Base-by-base conservation (phyloP, 2,329 filamentous ascomycete genomes). In the Exophiala xenobiotica region DNA sequence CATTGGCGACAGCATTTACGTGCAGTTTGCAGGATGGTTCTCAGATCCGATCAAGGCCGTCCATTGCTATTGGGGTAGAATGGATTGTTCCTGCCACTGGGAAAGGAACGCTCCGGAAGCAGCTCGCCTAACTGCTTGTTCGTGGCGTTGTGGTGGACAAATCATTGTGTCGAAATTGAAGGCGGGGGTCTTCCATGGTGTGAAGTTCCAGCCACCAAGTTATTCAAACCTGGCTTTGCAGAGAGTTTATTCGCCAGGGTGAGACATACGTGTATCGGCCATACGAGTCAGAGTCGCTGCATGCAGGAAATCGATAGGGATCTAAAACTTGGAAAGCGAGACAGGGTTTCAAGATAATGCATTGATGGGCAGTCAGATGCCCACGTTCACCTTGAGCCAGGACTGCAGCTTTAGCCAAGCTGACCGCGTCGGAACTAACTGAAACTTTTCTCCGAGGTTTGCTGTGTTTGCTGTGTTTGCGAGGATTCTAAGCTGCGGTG, bases 251-350 rank as follows among this genome's bases (percentile, higher is more conserved):
- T 41, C 11, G 23, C 14, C 38, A 35, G 26, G 26, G 16, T 29
- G 29, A 49, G 47, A 43, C 47, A 49, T 42, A 31, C 26, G 27
- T 46, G 29, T 27, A 46, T 46, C 7, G 14, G 27, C 18, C 38
- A 24, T 16, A 23, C 19, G 22, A 22, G 20, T 14, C 6, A 6
- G 26, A 12, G 29, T 33, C 12, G 29, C 16, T 14, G 9, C 4
- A 14, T 3, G 6, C 4, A 40, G 19, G 38, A n/a, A 12, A 9
- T 40, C 22, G 19, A 20, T 22, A n/a, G n/a, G 38, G 18, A 22
- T 23, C 38, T 40, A n/a, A 40, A 22, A 40, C 38, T 40, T 22
- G 38, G n/a, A 40, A n/a, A 22, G n/a, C 18, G 8, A n/a, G n/a
- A 22, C 38, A 40, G 22, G 38, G 38, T 40, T 40, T 40, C 38